Conservation (phyloP, 2,329 filamentous ascomycete genomes). For the Alternaria consortialis region DNA sequence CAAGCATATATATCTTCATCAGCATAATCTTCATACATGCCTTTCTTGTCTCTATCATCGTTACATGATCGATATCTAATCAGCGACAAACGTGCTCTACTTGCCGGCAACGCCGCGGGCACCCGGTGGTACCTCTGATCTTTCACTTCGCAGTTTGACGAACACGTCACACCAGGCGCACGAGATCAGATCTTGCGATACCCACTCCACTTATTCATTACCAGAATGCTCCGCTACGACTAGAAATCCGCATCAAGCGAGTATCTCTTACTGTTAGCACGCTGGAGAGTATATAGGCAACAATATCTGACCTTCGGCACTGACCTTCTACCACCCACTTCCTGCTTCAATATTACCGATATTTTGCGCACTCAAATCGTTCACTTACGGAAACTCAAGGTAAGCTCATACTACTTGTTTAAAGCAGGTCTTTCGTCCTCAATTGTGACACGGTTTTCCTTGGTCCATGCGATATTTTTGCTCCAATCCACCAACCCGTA, state of each 20-base stretch:
- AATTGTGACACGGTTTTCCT: neutral
- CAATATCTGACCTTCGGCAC: neutral
- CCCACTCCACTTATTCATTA: neutral
- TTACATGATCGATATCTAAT: neutral
- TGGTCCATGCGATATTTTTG: neutral
- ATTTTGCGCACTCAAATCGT: neutral
- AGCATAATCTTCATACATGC: neutral
- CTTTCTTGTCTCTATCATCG: neutral
- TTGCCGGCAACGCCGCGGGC: neutral
- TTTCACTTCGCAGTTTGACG: slow-evolving; percentile 9
- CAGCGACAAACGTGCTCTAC: neutral
- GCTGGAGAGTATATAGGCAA: neutral
- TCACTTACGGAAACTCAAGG: neutral
- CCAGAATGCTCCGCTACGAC: neutral
- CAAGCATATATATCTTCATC: neutral
- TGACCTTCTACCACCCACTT: neutral
- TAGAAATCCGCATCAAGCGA: neutral
- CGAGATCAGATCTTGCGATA: neutral
- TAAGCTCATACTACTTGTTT: neutral
- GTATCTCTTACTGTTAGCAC: neutral
- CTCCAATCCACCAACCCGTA: neutral
- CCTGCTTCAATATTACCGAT: neutral
- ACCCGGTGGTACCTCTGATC: neutral
- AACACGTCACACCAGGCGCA: slow-evolving; percentile 1
- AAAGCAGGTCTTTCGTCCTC: neutral